A percentile compares a stretch with the other conserved stretches of the same genome.
Evolutionary conservation across 2,329 filamentous ascomycete species (phyloP).

Genomic region (Ceratocystiopsis sp.): DNA sequence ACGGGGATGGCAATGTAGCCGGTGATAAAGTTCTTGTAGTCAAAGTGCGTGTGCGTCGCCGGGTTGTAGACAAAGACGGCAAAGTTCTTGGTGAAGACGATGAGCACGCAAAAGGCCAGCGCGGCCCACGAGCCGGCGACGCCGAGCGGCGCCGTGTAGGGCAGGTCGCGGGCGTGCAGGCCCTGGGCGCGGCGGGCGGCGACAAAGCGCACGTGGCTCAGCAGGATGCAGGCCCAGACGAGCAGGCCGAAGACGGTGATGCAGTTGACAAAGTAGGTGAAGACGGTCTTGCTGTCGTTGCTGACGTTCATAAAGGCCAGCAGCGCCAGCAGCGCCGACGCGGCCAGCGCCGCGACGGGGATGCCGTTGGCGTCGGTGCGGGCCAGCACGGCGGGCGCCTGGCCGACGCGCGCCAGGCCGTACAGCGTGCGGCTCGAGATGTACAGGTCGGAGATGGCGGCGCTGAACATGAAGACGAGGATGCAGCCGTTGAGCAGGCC

Average conservation of each 20-base stretch:
- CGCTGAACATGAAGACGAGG: constrained; percentile 53
- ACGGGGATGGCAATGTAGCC: constrained; percentile 49
- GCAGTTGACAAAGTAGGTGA: constrained; percentile 59
- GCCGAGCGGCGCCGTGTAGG: constrained; percentile 17
- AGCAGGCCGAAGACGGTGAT: constrained; percentile 53
- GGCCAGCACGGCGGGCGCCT: constrained; percentile 39
- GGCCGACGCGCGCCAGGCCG: constrained; percentile 39
- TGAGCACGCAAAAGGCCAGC: constrained; percentile 47
- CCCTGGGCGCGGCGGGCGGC: constrained; percentile 25
- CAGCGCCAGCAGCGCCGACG: constrained; percentile 30
- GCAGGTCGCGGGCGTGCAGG: constrained; percentile 31
- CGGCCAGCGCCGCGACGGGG: constrained; percentile 36
- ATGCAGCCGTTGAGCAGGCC: constrained; percentile 64
- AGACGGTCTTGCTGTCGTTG: constrained; percentile 39
- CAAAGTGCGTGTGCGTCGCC: constrained; percentile 37
- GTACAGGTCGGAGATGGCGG: constrained; percentile 48
- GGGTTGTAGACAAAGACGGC: constrained; percentile 49
- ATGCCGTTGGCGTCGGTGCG: constrained; percentile 32
- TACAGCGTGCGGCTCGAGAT: constrained; percentile 43
- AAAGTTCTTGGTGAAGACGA: constrained; percentile 44
- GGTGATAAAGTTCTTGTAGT: constrained; percentile 41
- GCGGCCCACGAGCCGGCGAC: constrained; percentile 17
- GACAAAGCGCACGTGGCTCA: constrained; percentile 50
- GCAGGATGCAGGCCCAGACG: constrained; percentile 49
- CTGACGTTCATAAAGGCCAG: constrained; percentile 43